phyloP scores from a whole-genome alignment of 2,329 filamentous ascomycete species.

The Cercospora sesami region DNA sequence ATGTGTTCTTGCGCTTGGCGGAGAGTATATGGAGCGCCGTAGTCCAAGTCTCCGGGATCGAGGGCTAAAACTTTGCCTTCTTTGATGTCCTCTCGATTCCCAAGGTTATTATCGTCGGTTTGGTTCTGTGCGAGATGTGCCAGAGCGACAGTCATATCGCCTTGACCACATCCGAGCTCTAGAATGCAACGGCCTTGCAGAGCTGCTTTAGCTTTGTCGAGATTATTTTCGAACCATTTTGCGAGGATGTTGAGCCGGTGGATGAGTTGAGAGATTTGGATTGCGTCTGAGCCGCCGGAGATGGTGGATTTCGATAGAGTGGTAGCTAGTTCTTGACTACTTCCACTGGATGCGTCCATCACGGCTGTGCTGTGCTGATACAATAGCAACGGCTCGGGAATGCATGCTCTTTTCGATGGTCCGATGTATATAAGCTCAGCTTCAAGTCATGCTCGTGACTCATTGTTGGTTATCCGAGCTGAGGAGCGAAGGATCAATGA shows the following conservation, averaged over 20 bases:
- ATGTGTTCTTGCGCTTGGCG: constrained; percentile 13
- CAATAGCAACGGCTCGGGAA: neutral
- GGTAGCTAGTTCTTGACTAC: neutral
- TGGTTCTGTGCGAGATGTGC: constrained; percentile 43
- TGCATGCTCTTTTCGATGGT: neutral
- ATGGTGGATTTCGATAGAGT: neutral
- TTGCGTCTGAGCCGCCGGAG: neutral
- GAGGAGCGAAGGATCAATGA: neutral
- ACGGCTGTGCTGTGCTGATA: neutral
- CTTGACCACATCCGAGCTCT: constrained; percentile 62
- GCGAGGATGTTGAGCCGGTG: neutral
- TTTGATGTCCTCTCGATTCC: too few relatives aligned
- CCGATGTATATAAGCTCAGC: neutral
- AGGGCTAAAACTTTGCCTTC: constrained; percentile 4
- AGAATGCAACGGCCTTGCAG: constrained; percentile 42
- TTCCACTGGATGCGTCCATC: neutral
- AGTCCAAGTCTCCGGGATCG: constrained; percentile 17
- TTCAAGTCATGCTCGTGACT: neutral
- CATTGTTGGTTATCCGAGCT: neutral
- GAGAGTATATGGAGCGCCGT: constrained; percentile 17
- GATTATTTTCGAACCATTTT: neutral
- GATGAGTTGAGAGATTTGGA: neutral
- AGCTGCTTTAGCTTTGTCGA: neutral
- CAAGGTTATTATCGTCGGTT: neutral
- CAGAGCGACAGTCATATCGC: constrained; percentile 57